Evolutionary conservation across 2,329 filamentous ascomycete species (phyloP).

Genomic region (Alternaria infectoria): DNA sequence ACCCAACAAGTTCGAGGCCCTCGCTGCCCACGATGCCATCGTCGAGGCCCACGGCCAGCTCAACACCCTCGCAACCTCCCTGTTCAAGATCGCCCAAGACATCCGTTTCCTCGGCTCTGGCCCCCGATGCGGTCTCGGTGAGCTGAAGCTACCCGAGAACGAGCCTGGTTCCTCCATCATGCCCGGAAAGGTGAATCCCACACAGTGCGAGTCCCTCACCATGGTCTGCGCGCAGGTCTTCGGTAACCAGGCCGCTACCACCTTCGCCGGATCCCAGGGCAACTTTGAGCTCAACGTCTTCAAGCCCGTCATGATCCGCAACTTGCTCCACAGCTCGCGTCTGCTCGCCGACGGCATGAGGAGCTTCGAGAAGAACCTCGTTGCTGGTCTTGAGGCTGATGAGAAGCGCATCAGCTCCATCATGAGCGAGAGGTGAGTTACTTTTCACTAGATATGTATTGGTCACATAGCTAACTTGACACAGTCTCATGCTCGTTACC

Average conservation of each 20-base stretch:
- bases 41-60: slow-evolving; percentile 92
- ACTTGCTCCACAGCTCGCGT: slow-evolving; percentile 89
- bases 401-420: slow-evolving; percentile 89
- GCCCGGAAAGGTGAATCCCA: slow-evolving; percentile 99
- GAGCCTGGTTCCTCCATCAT: slow-evolving; percentile 98
- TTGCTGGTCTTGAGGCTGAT: slow-evolving; percentile 87
- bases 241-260: slow-evolving; percentile 93
- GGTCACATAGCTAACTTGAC: slow-evolving; percentile 23
- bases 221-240: slow-evolving; percentile 99
- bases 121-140: slow-evolving; percentile 92
- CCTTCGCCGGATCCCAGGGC: slow-evolving; percentile 93
- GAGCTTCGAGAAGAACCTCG: slow-evolving; percentile 93
- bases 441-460: too few species aligned
- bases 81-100: slow-evolving; percentile 98
- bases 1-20: slow-evolving; percentile 98
- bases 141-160: slow-evolving; percentile 94
- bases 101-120: slow-evolving; percentile 96
- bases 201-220: slow-evolving; percentile 95
- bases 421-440: slow-evolving; percentile 86
- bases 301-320: slow-evolving; percentile 95
- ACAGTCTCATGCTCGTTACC: slow-evolving; percentile 94
- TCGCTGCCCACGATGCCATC: slow-evolving; percentile 94
- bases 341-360: slow-evolving; percentile 91
- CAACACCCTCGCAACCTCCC: slow-evolving; percentile 88
- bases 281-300: slow-evolving; percentile 99